Conservation (phyloP, 176 grass and related monocot species). For the Carex littledalei region DNA sequence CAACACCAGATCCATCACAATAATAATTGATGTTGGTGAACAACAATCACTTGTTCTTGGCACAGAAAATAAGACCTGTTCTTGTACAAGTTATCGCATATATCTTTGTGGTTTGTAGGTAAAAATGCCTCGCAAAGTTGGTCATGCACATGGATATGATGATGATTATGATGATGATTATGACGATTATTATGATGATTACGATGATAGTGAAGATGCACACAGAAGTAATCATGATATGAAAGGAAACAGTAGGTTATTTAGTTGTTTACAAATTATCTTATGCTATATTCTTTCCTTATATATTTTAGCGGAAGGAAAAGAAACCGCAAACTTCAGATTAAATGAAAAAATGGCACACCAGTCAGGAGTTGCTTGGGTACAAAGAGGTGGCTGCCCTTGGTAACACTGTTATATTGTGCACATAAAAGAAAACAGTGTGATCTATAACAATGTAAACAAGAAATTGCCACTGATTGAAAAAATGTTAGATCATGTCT, state of each 20-base stretch:
- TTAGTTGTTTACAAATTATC: not conserved
- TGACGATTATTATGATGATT: constrained; percentile 51
- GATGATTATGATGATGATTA: constrained; percentile 50
- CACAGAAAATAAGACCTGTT: not conserved
- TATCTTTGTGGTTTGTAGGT: not conserved
- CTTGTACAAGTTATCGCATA: not conserved
- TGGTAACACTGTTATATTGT: not conserved
- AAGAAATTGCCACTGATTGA: not conserved
- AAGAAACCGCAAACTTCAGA: not conserved
- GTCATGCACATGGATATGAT: constrained; percentile 49
- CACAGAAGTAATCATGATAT: constrained; percentile 14
- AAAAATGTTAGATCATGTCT: not conserved
- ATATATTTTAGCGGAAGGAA: not conserved
- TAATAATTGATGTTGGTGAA: not conserved
- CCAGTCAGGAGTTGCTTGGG: not conserved
- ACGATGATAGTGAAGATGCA: constrained; percentile 16
- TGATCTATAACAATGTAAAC: not conserved
- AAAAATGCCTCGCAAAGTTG: constrained; percentile 80
- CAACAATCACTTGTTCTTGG: not conserved
- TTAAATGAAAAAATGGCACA: not conserved
- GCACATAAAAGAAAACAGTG: not conserved
- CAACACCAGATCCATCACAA: not conserved
- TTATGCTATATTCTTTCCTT: not conserved
- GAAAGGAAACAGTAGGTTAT: constrained; percentile 32
- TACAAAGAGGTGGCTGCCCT: not conserved